Percentiles rank a stretch among this genome's conserved stretches.
Evolutionary conservation across 257 asterid species (phyloP).

Genomic region (Nicotiana noctiflora): DNA sequence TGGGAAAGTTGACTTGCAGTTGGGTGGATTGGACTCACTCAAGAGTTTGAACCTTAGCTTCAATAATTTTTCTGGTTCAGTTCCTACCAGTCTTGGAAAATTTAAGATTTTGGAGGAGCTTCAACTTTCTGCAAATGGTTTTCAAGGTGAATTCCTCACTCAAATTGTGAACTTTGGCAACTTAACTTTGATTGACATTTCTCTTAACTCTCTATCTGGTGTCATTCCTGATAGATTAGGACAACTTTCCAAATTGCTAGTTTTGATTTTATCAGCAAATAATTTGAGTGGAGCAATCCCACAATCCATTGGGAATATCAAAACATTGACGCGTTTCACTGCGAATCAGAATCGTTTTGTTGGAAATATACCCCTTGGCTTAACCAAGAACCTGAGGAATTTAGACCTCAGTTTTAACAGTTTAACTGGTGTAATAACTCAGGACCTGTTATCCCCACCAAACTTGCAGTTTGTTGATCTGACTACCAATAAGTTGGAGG

Average conservation of each 20-base stretch:
- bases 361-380: conserved; percentile 52
- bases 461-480: conserved; percentile 52
- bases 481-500: conserved; percentile 42
- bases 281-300: conserved; percentile 55
- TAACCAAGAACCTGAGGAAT: conserved; percentile 29
- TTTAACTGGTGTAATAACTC: conserved; percentile 47
- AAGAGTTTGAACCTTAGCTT: conserved; percentile 41
- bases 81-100: conserved; percentile 54
- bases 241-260: conserved; percentile 33
- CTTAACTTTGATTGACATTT: conserved; percentile 49
- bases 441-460: conserved; percentile 36
- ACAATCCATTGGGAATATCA: conserved; percentile 22
- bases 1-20: conserved; percentile 38
- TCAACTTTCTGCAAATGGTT: conserved; percentile 35
- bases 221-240: conserved; percentile 38
- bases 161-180: conserved; percentile 33
- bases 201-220: conserved; percentile 31
- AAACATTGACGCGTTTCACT: conserved; percentile 41
- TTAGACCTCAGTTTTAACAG: conserved; percentile 66
- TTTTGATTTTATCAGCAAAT: conserved; percentile 52
- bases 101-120: conserved; percentile 42
- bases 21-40: conserved; percentile 43
- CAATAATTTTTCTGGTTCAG: conserved; percentile 31
- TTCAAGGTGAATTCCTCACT: conserved; percentile 44
- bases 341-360: conserved; percentile 49